A percentile compares a stretch with the other conserved stretches of the same genome.
These are phyloP conservation scores for Candida palmyrensis DNA, from an alignment of 805 yeast species.

Conservation along the genomic window DNA sequence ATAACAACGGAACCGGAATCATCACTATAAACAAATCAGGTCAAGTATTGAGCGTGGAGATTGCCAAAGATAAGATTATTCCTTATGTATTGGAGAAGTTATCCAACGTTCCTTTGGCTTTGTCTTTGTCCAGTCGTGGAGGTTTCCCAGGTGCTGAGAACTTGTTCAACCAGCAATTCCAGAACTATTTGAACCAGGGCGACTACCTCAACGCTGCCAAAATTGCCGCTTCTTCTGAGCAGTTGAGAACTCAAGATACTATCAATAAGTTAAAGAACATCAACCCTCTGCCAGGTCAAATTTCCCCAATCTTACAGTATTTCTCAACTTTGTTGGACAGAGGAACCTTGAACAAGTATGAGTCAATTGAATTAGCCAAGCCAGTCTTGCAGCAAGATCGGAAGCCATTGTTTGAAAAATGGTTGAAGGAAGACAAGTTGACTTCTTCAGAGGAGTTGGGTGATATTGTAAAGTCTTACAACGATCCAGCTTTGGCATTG, in stretches of 20 bases:
- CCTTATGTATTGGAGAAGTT: conserved; percentile 86
- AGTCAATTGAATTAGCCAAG: conserved; percentile 89
- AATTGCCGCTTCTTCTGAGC: conserved; percentile 92
- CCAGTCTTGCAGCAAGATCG: conserved; percentile 96
- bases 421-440: conserved; percentile 92
- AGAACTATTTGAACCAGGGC: conserved; percentile 74
- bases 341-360: conserved; percentile 88
- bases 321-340: conserved; percentile 87
- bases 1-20: conserved; percentile 73
- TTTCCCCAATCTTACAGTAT: conserved; percentile 90
- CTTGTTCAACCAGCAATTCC: conserved; percentile 87
- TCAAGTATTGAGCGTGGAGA: conserved; percentile 88
- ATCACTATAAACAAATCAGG: conserved; percentile 92
- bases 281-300: conserved; percentile 90
- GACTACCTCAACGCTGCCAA: conserved; percentile 91
- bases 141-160: conserved; percentile 97
- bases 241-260: conserved; percentile 90
- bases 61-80: conserved; percentile 76
- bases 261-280: conserved; percentile 86
- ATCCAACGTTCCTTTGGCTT: conserved; percentile 81
- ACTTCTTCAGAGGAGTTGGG: conserved; percentile 97
- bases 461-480: conserved; percentile 83
- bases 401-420: conserved; percentile 88
- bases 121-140: conserved; percentile 88
- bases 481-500: conserved; percentile 77